Base-by-base conservation (phyloP, 371 early-diverging fungal genomes). In the Dinochytrium kinnereticum region DNA sequence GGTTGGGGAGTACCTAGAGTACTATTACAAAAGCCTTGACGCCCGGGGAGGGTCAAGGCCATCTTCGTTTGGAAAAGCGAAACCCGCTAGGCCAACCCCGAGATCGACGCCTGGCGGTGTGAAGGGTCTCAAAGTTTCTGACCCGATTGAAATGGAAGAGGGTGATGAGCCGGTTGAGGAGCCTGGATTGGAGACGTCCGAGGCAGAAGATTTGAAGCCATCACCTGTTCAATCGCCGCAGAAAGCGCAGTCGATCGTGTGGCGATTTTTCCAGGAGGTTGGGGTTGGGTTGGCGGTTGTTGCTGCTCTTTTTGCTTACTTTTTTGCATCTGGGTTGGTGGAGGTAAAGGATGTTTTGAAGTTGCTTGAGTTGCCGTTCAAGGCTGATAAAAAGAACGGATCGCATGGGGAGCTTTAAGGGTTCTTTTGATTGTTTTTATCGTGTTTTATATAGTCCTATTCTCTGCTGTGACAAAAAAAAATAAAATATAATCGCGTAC, bases 1-100 rank as follows among this genome's bases (percentile, higher is more conserved):
- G 53, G 70, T 61, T 21, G 37, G 17, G n/a, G 77, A 77, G 65
- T 77, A 69, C 44, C 51, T 77, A 10, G 73, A 73, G 38, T 64
- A 73, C 17, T 72, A 64, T 57, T 77, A 77, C 59, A 44, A 26
- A 21, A 53, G 26, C 24, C 26, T 53, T 13, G 44, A 44, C 44
- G 7, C 13, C 44, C 19, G 44, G 44, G 44, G n/a, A 44, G 19
- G 19, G 19, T 19, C 13, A 44, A 44, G 44, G 44, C 7, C 13
- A 19, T 44, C 44, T 19, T 19, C 19, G 19, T n/a, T 19, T 44
- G 19, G 44, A 44, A 44, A 7, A 44, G 44, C 44, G 19, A 44
- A 44, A 19, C 44, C 44, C 7, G 7, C 44, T 44, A 44, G 7
- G 44, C 7, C 44, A 19, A 44, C 44, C 19, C 13, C 44, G 44